These are phyloP conservation scores for Thuidium tamariscinum DNA, from an alignment of 225 moss, liverwort and hornwort species.

Conservation along the genomic window DNA sequence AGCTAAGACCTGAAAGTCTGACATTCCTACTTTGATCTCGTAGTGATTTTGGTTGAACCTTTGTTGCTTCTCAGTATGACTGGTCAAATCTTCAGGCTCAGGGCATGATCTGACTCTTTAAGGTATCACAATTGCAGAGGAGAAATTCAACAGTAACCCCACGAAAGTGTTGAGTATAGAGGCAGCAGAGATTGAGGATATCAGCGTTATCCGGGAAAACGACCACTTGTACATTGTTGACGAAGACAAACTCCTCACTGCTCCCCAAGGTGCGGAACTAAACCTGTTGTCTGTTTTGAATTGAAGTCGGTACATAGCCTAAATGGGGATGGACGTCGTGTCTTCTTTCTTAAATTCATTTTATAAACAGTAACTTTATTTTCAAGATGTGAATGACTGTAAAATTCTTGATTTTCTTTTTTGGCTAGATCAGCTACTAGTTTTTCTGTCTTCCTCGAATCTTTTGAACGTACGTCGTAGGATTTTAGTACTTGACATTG, in stretches of 20 bases:
- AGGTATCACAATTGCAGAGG: conserved; percentile 7
- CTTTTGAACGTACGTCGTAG: not conserved
- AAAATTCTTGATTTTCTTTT: too few species aligned
- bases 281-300: not conserved
- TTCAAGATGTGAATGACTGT: too few species aligned
- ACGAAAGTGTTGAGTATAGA: conserved; percentile 32
- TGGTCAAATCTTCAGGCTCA: not conserved
- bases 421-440: not conserved
- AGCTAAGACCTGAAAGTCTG: not conserved
- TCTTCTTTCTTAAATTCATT: too few species aligned
- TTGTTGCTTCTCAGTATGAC: not conserved
- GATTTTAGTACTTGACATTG: not conserved
- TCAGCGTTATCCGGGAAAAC: conserved; percentile 41
- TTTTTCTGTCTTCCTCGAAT: not conserved
- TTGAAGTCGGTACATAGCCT: not conserved
- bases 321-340: too few species aligned
- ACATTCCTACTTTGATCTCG: not conserved
- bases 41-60: not conserved
- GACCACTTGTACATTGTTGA: conserved; percentile 48
- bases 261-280: not conserved
- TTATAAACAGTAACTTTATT: too few species aligned
- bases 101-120: not conserved
- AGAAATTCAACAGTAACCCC: conserved; percentile 25
- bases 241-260: conserved; percentile 1
- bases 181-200: conserved; percentile 56